Percentiles rank a stretch among this genome's conserved stretches.
Evolutionary conservation across 345 rosid species (phyloP).

Genomic region (Corchorus capsularis): DNA sequence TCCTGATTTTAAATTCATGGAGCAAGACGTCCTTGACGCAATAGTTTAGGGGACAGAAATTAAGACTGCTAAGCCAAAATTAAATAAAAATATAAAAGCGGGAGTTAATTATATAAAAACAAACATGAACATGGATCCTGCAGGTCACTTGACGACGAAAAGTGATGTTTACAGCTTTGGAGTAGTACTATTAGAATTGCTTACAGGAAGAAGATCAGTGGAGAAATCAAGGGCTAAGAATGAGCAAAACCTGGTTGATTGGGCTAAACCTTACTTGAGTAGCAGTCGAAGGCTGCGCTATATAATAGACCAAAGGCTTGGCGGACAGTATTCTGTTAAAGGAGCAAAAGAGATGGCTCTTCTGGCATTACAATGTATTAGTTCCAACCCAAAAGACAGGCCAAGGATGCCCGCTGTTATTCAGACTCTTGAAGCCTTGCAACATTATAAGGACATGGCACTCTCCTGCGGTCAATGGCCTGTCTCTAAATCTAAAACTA

Average conservation of each 20-base stretch:
- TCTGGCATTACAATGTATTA: constrained; percentile 67
- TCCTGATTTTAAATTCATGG: no score
- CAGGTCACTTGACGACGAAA: constrained; percentile 91
- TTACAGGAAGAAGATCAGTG: constrained; percentile 83
- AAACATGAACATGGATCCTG: no score
- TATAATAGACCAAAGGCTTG: constrained; percentile 73
- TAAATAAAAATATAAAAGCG: no score
- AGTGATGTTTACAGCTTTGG: constrained; percentile 93
- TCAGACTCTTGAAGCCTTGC: constrained; percentile 64
- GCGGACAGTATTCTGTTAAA: constrained; percentile 80
- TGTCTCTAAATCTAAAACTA: constrained; percentile 36
- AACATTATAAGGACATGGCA: constrained; percentile 75
- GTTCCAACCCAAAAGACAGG: constrained; percentile 83
- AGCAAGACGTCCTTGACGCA: no score
- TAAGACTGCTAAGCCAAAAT: no score
- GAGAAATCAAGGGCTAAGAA: constrained; percentile 68
- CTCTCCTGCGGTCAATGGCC: constrained; percentile 75
- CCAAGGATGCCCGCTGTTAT: constrained; percentile 73
- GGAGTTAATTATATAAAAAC: no score
- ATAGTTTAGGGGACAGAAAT: no score
- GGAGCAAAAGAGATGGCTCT: constrained; percentile 81
- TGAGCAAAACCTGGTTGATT: constrained; percentile 80
- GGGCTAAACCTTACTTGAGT: constrained; percentile 73
- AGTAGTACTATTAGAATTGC: constrained; percentile 77
- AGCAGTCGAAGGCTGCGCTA: constrained; percentile 73